Conservation (phyloP, 352 stramenopile genomes). For the Globisporangium lucens region DNA sequence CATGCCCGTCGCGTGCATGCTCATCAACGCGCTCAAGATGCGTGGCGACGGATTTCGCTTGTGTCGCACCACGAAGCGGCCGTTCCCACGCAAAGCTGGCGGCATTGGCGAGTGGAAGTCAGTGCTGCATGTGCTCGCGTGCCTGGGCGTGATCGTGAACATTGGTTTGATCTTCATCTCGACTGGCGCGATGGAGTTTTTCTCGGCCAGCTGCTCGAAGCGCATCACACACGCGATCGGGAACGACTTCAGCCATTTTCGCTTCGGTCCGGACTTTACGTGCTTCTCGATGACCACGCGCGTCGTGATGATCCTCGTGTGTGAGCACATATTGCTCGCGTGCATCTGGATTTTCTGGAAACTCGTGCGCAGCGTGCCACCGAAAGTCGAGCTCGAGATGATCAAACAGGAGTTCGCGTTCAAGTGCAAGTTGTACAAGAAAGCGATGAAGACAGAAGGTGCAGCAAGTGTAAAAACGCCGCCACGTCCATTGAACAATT, state of each 20-base stretch:
- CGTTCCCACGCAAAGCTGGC: conserved; percentile 67
- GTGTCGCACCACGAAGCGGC: conserved; percentile 67
- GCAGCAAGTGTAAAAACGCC: not conserved
- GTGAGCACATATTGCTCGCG: conserved; percentile 58
- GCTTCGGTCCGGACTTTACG: conserved; percentile 69
- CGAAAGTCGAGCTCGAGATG: conserved; percentile 60
- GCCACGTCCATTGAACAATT: not conserved
- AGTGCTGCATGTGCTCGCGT: conserved; percentile 65
- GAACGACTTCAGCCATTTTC: conserved; percentile 56
- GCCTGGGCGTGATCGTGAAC: conserved; percentile 72
- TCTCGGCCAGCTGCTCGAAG: conserved; percentile 40
- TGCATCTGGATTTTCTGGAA: conserved; percentile 72
- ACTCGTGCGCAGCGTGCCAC: conserved; percentile 53
- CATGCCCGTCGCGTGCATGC: conserved; percentile 73
- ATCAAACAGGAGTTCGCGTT: conserved; percentile 68
- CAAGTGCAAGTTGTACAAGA: conserved; percentile 70
- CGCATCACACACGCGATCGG: conserved; percentile 56
- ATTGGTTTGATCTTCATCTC: conserved; percentile 78
- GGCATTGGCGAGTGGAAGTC: conserved; percentile 74
- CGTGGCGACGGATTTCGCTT: conserved; percentile 73
- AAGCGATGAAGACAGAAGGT: conserved; percentile 19
- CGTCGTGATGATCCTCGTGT: conserved; percentile 79
- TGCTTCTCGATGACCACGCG: conserved; percentile 76
- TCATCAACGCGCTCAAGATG: conserved; percentile 80
- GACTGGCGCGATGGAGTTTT: conserved; percentile 77